Evolutionary conservation across 2,329 filamentous ascomycete genomes (phyloP).

Genomic region (Epichloe festucae): DNA sequence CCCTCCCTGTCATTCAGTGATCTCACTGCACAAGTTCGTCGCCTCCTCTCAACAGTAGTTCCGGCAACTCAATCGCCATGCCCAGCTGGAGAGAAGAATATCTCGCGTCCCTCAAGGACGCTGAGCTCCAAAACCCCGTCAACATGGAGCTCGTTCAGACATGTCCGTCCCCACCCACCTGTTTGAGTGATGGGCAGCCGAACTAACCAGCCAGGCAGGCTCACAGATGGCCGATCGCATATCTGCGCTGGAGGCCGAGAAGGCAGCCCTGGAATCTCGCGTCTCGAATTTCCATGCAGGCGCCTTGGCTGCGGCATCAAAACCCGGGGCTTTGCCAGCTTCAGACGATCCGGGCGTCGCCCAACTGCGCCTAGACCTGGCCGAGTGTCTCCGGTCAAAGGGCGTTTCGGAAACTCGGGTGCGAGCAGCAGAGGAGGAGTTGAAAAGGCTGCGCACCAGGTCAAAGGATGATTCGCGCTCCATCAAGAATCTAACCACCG

Average conservation of each 20-base stretch:
- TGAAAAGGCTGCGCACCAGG: conserved; percentile 48
- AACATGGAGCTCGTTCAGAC: conserved; percentile 60
- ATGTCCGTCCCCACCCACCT: conserved; percentile 44
- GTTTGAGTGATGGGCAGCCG: background rate
- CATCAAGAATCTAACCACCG: conserved; percentile 48
- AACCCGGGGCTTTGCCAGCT: conserved; percentile 1
- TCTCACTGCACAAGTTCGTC: no score
- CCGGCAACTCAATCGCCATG: conserved; percentile 24
- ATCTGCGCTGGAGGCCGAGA: conserved; percentile 47
- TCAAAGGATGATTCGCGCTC: conserved; percentile 45
- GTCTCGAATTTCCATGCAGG: conserved; percentile 13
- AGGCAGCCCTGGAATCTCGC: conserved; percentile 25
- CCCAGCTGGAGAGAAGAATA: conserved; percentile 75
- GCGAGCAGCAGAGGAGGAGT: conserved; percentile 47
- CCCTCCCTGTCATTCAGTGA: background rate
- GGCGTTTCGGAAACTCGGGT: conserved; percentile 54
- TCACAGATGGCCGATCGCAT: conserved; percentile 55
- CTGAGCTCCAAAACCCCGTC: conserved; percentile 50
- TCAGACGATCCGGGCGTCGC: conserved; percentile 23
- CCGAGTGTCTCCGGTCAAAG: conserved; percentile 63
- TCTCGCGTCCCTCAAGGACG: conserved; percentile 58
- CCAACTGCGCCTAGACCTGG: conserved; percentile 55
- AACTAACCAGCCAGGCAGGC: conserved; percentile 30
- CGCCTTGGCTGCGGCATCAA: conserved; percentile 3
- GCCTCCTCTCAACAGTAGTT: background rate